Percentiles rank a stretch among this genome's conserved stretches.
Conservation (phyloP, 441 rosid species). For the Jatropha multifida region DNA sequence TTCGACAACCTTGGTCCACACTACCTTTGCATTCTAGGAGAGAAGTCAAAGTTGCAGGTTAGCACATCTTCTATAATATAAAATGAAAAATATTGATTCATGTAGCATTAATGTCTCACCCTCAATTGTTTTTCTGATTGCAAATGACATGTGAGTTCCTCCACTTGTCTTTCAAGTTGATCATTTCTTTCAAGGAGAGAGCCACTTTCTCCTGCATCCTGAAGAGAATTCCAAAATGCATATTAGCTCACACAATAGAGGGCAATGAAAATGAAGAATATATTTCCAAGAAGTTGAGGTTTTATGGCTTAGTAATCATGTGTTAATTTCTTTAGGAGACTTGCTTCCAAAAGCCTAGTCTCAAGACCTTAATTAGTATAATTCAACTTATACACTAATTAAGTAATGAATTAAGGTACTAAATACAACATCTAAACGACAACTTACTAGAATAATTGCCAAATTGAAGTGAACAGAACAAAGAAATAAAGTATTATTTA, state of each 20-base stretch:
- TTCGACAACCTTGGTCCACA: neutral
- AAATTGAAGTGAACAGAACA: neutral
- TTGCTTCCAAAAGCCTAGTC: neutral
- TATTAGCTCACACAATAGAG: slow-evolving; percentile 7
- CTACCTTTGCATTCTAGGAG: neutral
- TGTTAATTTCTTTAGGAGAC: neutral
- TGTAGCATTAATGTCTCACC: slow-evolving; percentile 19
- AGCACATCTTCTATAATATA: neutral
- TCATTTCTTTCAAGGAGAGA: slow-evolving; percentile 12
- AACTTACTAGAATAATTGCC: neutral
- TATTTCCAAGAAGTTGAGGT: neutral
- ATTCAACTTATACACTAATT: neutral
- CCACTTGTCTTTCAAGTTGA: slow-evolving; percentile 15
- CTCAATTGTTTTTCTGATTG: slow-evolving; percentile 23
- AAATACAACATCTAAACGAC: neutral
- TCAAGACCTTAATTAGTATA: no score
- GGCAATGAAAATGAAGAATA: neutral
- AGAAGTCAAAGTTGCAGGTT: neutral
- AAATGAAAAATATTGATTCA: neutral
- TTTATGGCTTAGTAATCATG: neutral
- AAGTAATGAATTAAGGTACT: neutral
- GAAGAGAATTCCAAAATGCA: slow-evolving; percentile 19
- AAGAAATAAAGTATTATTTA: neutral
- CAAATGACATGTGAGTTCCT: slow-evolving; percentile 18
- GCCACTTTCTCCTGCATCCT: slow-evolving; percentile 22